These are phyloP conservation scores for Euryodendron excelsum DNA, from an alignment of 148 eudicot species.

Conservation along the genomic window DNA sequence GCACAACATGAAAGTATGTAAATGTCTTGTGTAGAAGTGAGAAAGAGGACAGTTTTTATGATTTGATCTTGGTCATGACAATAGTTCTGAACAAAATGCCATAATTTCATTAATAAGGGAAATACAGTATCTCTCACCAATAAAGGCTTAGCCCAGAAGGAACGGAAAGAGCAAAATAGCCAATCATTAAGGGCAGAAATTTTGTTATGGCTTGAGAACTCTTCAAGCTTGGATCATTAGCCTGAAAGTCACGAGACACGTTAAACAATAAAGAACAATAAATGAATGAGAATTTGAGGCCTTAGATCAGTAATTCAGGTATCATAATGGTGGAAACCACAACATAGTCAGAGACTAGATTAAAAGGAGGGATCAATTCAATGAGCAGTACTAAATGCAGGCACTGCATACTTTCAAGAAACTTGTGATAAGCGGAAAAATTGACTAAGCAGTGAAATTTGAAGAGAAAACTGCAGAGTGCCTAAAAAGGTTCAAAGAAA, in stretches of 20 bases:
- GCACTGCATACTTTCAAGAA: background rate
- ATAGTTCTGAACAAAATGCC: background rate
- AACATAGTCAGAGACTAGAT: background rate
- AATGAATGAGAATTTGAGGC: background rate
- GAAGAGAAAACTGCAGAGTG: background rate
- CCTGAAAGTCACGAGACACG: conserved; percentile 23
- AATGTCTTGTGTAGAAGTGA: background rate
- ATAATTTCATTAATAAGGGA: background rate
- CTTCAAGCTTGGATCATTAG: conserved; percentile 78
- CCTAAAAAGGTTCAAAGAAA: background rate
- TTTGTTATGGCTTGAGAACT: conserved; percentile 77
- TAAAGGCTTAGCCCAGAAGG: conserved; percentile 97
- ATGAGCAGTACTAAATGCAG: background rate
- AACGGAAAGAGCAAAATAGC: conserved; percentile 92
- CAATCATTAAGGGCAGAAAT: conserved; percentile 84
- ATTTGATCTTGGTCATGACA: background rate
- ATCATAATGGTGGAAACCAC: conserved; percentile 1
- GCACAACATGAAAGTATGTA: conserved; percentile 12
- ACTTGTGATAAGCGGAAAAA: background rate
- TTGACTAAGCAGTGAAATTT: background rate
- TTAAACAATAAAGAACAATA: background rate
- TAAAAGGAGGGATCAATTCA: background rate
- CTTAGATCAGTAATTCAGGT: background rate
- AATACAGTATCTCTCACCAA: conserved; percentile 52
- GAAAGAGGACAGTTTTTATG: background rate